Evolutionary conservation across 148 eudicot species (phyloP), one percentile per base, ranked within the genome.

Genomic region (Suaeda aralocaspica): DNA sequence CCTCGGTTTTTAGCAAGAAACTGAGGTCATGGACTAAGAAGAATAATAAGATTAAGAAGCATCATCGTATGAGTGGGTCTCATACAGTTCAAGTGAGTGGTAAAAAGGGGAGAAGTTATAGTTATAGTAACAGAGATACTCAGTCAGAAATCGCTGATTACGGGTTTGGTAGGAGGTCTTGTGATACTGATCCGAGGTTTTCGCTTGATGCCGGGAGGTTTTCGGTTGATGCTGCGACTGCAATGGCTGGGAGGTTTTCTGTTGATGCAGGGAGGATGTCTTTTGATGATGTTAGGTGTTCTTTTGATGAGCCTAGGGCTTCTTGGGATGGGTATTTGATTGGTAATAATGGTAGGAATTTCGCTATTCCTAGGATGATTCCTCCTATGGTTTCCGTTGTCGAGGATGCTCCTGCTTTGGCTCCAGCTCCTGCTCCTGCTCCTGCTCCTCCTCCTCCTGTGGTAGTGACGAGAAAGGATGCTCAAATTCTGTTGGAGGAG

Each of bases 81-180:
- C 64, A 63, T 9, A 74, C 62, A 9, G 74, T 71, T 19, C 62
- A 56, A 28, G 69, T 70, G 51, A 60, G 48, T 11, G 65, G 59
- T 6, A 89, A 86, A 77, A 89, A 90, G 79, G 79, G 79, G 19
- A 59, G 92, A 70, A 84, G 75, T 67, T 86, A n/a, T n/a, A n/a
- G n/a, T n/a, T n/a, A n/a, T n/a, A n/a, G n/a, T n/a, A n/a, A 50
- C 76, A 79, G 96, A 29, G 98, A 93, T 36, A 91, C 98, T 16
- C 98, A 91, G 65, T 93, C 95, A 12, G 96, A 93, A 68, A 81
- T 91, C 15, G 96, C 95, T 8, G 98, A 93, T 80, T 93, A 93
- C 39, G 98, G 95, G 18, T 85, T 82, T 70, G 98, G 96, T 4
- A 77, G 98, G 74, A 74, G 98, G 57, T 93, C 98, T 5, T 90